phyloP scores from a whole-genome alignment of 2,329 filamentous ascomycete genomes.

The Monosporascus sp. region DNA sequence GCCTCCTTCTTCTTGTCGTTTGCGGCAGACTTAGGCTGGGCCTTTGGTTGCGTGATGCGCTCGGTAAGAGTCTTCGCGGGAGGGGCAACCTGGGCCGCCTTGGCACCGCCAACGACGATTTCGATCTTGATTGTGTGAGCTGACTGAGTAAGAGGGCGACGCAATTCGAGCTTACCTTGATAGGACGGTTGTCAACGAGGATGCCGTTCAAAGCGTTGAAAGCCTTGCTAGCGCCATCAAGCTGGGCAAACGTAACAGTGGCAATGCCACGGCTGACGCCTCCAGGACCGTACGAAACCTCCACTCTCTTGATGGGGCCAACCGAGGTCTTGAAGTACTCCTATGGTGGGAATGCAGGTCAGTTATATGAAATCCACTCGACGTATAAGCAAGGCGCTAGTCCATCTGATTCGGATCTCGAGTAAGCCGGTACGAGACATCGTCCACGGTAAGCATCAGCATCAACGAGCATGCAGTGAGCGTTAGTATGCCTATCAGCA shows the following conservation, averaged over 20 bases:
- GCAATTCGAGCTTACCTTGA: slow-evolving; percentile 64
- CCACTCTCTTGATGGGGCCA: slow-evolving; percentile 84
- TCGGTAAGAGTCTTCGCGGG: slow-evolving; percentile 70
- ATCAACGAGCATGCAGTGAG: slow-evolving; percentile 58
- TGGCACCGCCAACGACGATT: slow-evolving; percentile 75
- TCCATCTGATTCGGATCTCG: slow-evolving; percentile 19
- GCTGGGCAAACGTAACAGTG: slow-evolving; percentile 77
- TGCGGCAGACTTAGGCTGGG: slow-evolving; percentile 78
- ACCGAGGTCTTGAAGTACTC: slow-evolving; percentile 91
- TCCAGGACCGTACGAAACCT: slow-evolving; percentile 88
- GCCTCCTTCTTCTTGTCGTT: slow-evolving; percentile 60
- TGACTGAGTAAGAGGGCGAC: not conserved
- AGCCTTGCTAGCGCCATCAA: slow-evolving; percentile 79
- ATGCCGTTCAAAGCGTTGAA: slow-evolving; percentile 81
- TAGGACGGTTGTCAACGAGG: slow-evolving; percentile 81
- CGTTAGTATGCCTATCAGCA: slow-evolving; percentile 33
- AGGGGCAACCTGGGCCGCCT: slow-evolving; percentile 62
- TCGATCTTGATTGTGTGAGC: slow-evolving; percentile 62
- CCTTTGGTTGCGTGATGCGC: slow-evolving; percentile 69
- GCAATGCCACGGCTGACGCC: slow-evolving; percentile 89
- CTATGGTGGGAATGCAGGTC: slow-evolving; percentile 67
- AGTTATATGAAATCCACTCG: slow-evolving; percentile 51
- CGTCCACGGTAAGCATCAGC: slow-evolving; percentile 27
- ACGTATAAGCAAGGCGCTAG: slow-evolving; percentile 23
- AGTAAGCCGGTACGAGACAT: slow-evolving; percentile 13